Evolutionary conservation across 345 rosid genomes (phyloP), one percentile per base, ranked within the genome.

Genomic region (Excoecaria cochinchinensis): DNA sequence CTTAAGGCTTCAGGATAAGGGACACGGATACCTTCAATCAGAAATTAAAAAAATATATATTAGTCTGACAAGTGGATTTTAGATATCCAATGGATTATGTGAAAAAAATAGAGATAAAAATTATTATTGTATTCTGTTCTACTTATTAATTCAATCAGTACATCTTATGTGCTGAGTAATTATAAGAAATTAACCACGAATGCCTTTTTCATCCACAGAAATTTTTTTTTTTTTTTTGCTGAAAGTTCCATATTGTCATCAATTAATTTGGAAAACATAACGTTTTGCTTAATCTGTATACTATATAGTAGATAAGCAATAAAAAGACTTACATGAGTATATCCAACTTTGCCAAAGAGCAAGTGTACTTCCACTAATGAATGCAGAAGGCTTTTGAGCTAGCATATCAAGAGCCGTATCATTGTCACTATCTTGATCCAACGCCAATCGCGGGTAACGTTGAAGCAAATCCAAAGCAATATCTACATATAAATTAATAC

Each of bases 361-460:
- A 77, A 91, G 89, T 7, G 56, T 61, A 76, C 77, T 74, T 80
- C 92, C 91, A 69, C 93, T 89, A 19, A 85, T 87, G 40, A 91
- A 91, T 53, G 93, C 90, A 52, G 85, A 84, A 65, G 93, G 91
- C 39, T 84, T 86, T 68, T 86, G 88, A 76, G 97, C 93, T 78
- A 91, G 80, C 42, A 88, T 79, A 11, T 79, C 78, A 8, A 91
- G 65, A 12, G 89, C 91, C 38, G 92, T 91, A 75, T 91, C 97
- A 4, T 69, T 51, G 70, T 91, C 97, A 16, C 76, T 82, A 50
- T 91, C 97, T 60, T 79, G 69, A 6, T 87, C 75, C 64, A 77
- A 78, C n/a, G 88, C 90, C 78, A 91, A 78, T 44, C 73, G 48
- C 7, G 85, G 88, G 57, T 81, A 80, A 38, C 65, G 80, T 52